Evolutionary conservation across 768 basidiomycete genomes (phyloP), one percentile per base, ranked within the genome.

Genomic region (Suillus luteus): DNA sequence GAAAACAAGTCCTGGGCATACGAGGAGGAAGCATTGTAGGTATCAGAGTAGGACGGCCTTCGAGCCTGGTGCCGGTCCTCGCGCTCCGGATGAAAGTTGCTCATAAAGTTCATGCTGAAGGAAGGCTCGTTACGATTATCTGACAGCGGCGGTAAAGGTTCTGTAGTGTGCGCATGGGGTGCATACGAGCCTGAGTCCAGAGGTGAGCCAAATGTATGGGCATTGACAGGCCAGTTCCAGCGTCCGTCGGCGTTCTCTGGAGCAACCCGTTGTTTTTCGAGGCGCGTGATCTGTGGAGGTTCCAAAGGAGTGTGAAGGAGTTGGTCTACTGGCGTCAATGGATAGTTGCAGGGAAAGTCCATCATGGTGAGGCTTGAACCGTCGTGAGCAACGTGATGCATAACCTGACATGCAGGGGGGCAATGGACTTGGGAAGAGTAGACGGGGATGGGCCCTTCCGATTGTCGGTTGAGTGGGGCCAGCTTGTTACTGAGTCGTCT

Each of bases 401-500:
- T 60, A 52, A 68, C 59, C 48, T 67, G 70, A 37, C 63, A 68
- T 65, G 35, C 68, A 51, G 61, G 63, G 57, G 66, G 63, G 41
- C 62, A 64, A 49, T 49, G 24, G n/a, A 59, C 59, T 33, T 62
- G 62, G 62, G 65, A 49, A 64, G 67, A 35, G 35, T 66, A 52
- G 19, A 43, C 46, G 33, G 61, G 46, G 43, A 69, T 64, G 61
- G 68, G 70, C 15, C 66, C 63, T 17, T 70, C 70, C 51, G 66
- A 48, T 24, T 70, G 73, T 57, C 69, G 66, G 43, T 61, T 61
- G 11, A 72, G 64, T 22, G 60, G 44, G 52, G 78, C 70, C 49
- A 70, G 68, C 27, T 75, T 77, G 19, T 75, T 72, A 55, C 74
- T 64, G 41, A 75, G 66, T 22, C 72, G 76, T n/a, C 72, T 71